Percentiles rank a stretch among this genome's conserved stretches.
Conservation (phyloP, 2,329 filamentous ascomycete species). For the Bipolaris sorokiniana region DNA sequence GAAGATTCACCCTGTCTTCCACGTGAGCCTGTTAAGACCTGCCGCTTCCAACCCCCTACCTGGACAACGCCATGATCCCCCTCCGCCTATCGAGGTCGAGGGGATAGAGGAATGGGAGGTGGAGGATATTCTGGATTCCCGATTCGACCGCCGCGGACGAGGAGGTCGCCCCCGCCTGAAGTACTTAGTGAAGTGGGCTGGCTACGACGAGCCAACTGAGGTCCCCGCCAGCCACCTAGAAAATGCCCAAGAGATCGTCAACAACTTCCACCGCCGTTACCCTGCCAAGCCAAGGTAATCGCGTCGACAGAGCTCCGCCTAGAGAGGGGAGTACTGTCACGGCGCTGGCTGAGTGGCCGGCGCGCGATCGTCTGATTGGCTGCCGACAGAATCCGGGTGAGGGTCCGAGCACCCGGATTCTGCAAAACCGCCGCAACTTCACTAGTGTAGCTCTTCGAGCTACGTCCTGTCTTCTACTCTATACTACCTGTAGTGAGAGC, state of each 20-base stretch:
- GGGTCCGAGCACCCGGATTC: no score
- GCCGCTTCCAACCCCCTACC: neutral
- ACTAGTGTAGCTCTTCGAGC: no score
- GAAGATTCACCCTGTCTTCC: constrained; percentile 2
- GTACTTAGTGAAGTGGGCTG: neutral
- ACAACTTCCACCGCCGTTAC: neutral
- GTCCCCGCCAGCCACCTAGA: neutral
- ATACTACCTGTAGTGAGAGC: no score
- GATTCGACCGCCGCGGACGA: neutral
- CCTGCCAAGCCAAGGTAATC: no score
- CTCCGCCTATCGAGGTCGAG: neutral
- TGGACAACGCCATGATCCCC: neutral
- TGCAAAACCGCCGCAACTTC: no score
- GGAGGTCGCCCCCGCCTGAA: neutral
- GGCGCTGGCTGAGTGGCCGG: no score
- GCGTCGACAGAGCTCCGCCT: no score
- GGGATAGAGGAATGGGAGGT: neutral
- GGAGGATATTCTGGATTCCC: neutral
- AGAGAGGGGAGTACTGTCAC: no score
- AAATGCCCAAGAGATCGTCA: neutral
- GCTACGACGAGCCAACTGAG: neutral
- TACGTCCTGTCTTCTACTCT: no score
- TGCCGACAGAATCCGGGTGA: no score
- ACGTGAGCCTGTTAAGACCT: neutral
- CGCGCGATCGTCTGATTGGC: no score